phyloP scores from a whole-genome alignment of 2,329 filamentous ascomycete species.

The Aschersonia sp. region DNA sequence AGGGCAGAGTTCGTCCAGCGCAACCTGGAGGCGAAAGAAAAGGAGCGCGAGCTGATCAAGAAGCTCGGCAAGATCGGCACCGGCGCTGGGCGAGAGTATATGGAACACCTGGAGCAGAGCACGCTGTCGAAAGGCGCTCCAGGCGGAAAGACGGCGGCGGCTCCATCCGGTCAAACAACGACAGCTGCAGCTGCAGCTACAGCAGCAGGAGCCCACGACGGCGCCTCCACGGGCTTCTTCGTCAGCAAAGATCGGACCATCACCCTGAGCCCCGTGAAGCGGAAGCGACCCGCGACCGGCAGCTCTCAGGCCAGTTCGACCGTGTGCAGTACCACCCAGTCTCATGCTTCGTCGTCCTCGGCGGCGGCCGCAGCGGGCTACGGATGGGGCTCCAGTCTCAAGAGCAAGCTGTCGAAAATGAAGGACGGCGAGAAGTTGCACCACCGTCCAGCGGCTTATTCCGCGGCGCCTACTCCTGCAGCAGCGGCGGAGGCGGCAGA shows the following conservation, averaged over 20 bases:
- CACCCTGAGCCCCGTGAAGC: slow-evolving; percentile 44
- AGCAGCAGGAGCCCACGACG: slow-evolving; percentile 23
- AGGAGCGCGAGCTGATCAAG: slow-evolving; percentile 57
- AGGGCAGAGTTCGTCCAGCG: slow-evolving; percentile 52
- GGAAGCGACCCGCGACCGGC: slow-evolving; percentile 35
- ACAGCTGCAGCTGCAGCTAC: not conserved
- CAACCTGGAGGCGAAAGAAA: slow-evolving; percentile 50
- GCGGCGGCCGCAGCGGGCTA: slow-evolving; percentile 13
- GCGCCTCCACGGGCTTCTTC: slow-evolving; percentile 20
- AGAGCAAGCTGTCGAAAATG: slow-evolving; percentile 44
- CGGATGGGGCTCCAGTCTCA: slow-evolving; percentile 43
- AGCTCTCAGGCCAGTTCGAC: slow-evolving; percentile 24
- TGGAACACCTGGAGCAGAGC: slow-evolving; percentile 23
- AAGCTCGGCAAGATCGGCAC: slow-evolving; percentile 49
- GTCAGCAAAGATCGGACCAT: slow-evolving; percentile 25
- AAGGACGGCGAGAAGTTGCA: slow-evolving; percentile 41
- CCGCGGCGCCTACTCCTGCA: not conserved
- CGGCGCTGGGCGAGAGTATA: slow-evolving; percentile 57
- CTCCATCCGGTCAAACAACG: not conserved
- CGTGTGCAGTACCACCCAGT: slow-evolving; percentile 9
- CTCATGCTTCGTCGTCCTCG: not conserved
- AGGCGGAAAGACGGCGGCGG: not conserved
- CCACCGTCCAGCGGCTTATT: not conserved
- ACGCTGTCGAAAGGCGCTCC: not conserved
- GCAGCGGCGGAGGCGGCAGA: not conserved